These are phyloP conservation scores for Mortierella claussenii DNA, from an alignment of 192 early-diverging fungal genomes.

Conservation along the genomic window DNA sequence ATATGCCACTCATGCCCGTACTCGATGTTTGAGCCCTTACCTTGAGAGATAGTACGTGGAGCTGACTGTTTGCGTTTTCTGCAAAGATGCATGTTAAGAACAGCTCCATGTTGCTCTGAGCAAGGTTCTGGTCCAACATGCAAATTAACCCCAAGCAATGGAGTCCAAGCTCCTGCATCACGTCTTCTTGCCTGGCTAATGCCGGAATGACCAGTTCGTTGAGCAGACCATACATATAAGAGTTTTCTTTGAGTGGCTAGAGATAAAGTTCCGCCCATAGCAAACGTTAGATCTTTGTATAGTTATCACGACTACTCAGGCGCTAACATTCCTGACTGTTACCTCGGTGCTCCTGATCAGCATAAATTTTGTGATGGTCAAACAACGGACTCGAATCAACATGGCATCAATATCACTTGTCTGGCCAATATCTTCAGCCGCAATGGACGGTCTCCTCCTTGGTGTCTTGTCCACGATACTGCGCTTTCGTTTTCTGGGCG, in stretches of 20 bases:
- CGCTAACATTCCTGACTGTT: too few relatives aligned
- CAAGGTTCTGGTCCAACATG: conserved; percentile 78
- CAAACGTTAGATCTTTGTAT: too few relatives aligned
- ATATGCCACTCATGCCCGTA: background rate
- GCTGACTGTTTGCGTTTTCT: conserved; percentile 62
- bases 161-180: conserved; percentile 80
- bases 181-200: conserved; percentile 70
- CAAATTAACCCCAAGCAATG: conserved; percentile 87
- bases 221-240: conserved; percentile 78
- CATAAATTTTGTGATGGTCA: conserved; percentile 76
- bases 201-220: conserved; percentile 80
- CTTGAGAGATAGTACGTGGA: conserved; percentile 76
- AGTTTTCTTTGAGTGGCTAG: conserved; percentile 73
- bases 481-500: conserved; percentile 53
- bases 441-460: conserved; percentile 17
- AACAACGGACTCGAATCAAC: conserved; percentile 69
- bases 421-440: conserved; percentile 34
- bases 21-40: conserved; percentile 55
- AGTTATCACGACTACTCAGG: too few relatives aligned
- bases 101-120: conserved; percentile 74
- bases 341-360: conserved; percentile 75
- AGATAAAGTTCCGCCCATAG: too few relatives aligned
- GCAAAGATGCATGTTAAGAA: conserved; percentile 74
- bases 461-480: conserved; percentile 39
- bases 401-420: conserved; percentile 59